Conservation (phyloP, 1,284 basidiomycete genomes). For the Irpex sp. region DNA sequence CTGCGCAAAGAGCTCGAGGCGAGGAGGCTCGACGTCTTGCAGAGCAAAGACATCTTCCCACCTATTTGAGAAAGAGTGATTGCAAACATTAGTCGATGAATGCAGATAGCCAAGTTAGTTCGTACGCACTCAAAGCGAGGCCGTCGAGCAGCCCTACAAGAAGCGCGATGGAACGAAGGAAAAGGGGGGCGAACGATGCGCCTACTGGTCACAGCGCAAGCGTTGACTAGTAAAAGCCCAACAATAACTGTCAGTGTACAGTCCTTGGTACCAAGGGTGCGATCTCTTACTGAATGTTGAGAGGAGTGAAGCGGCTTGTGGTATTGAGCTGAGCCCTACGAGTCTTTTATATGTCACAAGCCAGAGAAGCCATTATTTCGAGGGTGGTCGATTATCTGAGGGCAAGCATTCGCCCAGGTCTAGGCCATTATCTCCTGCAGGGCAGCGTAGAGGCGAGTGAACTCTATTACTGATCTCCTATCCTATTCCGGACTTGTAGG, state of each 20-base stretch:
- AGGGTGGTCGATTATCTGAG: too few species aligned
- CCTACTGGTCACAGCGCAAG: constrained; percentile 10
- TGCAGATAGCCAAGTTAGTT: not conserved
- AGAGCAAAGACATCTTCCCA: not conserved
- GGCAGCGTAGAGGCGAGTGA: too few species aligned
- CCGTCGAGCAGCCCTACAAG: constrained; percentile 39
- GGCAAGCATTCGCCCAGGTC: too few species aligned
- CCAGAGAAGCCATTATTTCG: too few species aligned
- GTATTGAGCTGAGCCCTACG: not conserved
- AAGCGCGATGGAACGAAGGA: constrained; percentile 36
- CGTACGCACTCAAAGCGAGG: constrained; percentile 29
- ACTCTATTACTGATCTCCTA: too few species aligned
- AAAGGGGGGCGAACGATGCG: constrained; percentile 27
- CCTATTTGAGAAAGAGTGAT: not conserved
- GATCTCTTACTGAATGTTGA: not conserved
- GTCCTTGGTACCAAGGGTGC: not conserved
- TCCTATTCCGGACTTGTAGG: too few species aligned
- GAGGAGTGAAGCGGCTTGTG: not conserved
- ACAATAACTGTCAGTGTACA: not conserved
- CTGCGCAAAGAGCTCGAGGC: constrained; percentile 30
- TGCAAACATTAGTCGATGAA: not conserved
- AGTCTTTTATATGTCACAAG: too few species aligned
- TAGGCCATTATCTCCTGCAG: too few species aligned
- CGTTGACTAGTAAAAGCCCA: not conserved
- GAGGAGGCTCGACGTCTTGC: constrained; percentile 11